phyloP scores from a whole-genome alignment of 2,329 filamentous ascomycete genomes.

The Verticillium isaacii region DNA sequence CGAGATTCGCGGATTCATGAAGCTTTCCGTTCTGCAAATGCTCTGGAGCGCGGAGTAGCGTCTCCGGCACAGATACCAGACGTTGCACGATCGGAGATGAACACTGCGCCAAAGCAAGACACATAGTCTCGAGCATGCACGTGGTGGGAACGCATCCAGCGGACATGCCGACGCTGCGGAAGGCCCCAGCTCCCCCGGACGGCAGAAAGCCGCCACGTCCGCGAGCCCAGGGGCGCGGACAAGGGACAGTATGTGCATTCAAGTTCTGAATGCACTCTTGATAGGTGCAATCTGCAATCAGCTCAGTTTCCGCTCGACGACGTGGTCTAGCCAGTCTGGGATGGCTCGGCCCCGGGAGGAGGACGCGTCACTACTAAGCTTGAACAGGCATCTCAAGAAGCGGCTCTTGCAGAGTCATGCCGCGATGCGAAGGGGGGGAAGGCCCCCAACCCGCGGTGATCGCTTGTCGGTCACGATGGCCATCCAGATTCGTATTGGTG shows the following conservation, averaged over 20 bases:
- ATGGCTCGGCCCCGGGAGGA: neutral
- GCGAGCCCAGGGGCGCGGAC: neutral
- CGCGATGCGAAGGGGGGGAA: neutral
- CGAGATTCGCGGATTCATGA: neutral
- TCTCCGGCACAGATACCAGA: neutral
- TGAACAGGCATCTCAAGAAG: neutral
- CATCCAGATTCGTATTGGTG: neutral
- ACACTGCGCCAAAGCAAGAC: neutral
- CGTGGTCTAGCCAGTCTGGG: neutral
- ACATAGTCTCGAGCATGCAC: neutral
- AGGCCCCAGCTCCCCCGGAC: neutral
- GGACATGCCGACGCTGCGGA: neutral
- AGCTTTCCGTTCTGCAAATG: neutral
- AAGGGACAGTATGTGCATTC: neutral
- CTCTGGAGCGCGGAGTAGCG: neutral
- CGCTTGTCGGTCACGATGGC: neutral
- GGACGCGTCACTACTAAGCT: neutral
- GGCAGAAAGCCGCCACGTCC: neutral
- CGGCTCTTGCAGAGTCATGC: neutral
- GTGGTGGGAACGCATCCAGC: neutral
- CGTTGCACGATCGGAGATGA: neutral
- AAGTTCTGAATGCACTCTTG: neutral
- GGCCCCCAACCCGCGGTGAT: neutral
- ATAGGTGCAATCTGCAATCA: neutral
- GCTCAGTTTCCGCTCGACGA: neutral